Percentiles rank a stretch among this genome's conserved stretches.
Evolutionary conservation across 257 asterid genomes (phyloP).

Genomic region (Penstemon barbatus): DNA sequence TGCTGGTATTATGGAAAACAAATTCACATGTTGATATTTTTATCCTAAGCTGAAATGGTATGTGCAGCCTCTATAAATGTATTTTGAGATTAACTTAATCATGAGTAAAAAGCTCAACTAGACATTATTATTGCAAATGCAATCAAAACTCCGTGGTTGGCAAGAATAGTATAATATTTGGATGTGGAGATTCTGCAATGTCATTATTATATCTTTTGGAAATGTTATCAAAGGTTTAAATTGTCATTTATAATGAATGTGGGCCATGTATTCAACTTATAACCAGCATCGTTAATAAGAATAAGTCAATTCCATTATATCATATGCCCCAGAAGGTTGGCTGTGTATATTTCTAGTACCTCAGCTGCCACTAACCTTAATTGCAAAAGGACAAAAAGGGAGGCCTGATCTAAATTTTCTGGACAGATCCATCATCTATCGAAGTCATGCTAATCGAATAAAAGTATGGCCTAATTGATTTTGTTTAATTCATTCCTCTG

Average conservation of each 20-base stretch:
- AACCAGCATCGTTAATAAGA: constrained; percentile 9
- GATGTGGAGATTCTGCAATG: neutral
- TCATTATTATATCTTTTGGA: neutral
- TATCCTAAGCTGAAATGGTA: neutral
- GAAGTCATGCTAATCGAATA: constrained; percentile 8
- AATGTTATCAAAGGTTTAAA: neutral
- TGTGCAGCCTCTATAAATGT: neutral
- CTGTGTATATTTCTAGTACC: neutral
- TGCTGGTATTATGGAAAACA: neutral
- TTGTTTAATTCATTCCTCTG: constrained; percentile 16
- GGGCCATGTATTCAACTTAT: neutral
- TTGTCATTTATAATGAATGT: neutral
- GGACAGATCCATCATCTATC: neutral
- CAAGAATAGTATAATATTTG: neutral
- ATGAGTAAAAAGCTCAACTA: neutral
- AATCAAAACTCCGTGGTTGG: neutral
- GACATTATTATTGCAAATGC: neutral
- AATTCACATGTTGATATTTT: neutral
- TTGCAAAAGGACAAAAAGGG: neutral
- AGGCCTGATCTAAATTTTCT: neutral
- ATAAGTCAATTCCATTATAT: constrained; percentile 1
- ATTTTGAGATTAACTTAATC: neutral
- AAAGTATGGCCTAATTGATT: neutral
- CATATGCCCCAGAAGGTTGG: neutral
- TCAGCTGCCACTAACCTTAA: constrained; percentile 6